phyloP scores from a whole-genome alignment of 169 alveolate genomes.

The Eimeria necatrix region DNA sequence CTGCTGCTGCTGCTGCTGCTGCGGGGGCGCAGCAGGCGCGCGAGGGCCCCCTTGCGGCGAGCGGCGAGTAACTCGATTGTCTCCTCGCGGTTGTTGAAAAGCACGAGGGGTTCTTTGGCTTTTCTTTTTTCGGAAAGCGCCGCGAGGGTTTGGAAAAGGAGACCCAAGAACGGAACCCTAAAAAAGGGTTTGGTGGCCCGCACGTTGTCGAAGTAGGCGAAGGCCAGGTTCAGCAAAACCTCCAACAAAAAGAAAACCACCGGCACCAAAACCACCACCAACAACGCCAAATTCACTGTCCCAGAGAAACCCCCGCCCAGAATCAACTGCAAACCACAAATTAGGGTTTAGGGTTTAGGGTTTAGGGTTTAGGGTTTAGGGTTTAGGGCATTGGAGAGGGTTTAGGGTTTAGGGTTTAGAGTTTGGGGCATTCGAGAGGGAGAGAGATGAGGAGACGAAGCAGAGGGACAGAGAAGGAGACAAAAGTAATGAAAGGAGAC shows the following conservation, averaged over 20 bases:
- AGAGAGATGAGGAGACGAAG: too few species aligned
- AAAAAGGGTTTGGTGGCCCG: conserved; percentile 70
- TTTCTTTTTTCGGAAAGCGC: conserved; percentile 77
- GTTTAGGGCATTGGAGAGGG: background rate
- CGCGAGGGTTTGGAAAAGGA: conserved; percentile 48
- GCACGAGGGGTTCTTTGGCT: conserved; percentile 83
- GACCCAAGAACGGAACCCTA: conserved; percentile 81
- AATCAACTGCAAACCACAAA: conserved; percentile 76
- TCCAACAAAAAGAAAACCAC: conserved; percentile 66
- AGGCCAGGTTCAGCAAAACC: conserved; percentile 75
- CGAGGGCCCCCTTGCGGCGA: conserved; percentile 44
- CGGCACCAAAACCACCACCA: conserved; percentile 69
- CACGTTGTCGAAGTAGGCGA: conserved; percentile 83
- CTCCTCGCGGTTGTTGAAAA: conserved; percentile 76
- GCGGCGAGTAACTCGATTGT: conserved; percentile 83
- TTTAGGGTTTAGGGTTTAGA: background rate
- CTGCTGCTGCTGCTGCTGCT: background rate
- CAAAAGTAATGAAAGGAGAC: too few species aligned
- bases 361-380: background rate
- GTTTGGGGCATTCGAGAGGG: too few species aligned
- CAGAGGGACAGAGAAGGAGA: too few species aligned
- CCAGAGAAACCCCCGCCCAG: conserved; percentile 77
- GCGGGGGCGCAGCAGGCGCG: background rate
- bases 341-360: background rate
- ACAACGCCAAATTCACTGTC: conserved; percentile 80